These are phyloP conservation scores for Vitis rotundifolia DNA, from an alignment of 164 flowering plant species.

Conservation along the genomic window DNA sequence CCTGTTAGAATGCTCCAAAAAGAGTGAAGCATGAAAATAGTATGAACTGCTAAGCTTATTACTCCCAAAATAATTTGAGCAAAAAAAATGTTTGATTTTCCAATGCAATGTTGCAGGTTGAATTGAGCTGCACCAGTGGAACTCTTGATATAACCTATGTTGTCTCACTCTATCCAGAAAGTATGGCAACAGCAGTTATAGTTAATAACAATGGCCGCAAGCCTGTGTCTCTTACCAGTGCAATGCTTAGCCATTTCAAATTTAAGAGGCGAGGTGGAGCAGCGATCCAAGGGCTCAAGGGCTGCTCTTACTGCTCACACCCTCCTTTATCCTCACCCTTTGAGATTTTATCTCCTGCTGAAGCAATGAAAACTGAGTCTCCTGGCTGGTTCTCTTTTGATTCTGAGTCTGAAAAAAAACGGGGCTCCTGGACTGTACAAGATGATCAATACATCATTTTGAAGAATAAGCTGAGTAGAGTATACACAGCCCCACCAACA, in stretches of 20 bases:
- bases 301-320: slow-evolving; percentile 64
- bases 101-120: slow-evolving; percentile 51
- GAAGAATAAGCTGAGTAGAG: slow-evolving; percentile 69
- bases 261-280: slow-evolving; percentile 53
- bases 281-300: slow-evolving; percentile 65
- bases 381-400: slow-evolving; percentile 62
- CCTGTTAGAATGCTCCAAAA: background rate
- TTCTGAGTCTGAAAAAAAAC: slow-evolving; percentile 46
- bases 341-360: slow-evolving; percentile 64
- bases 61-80: background rate
- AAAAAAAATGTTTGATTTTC: background rate
- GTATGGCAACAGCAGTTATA: slow-evolving; percentile 84
- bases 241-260: slow-evolving; percentile 70
- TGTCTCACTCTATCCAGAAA: slow-evolving; percentile 64
- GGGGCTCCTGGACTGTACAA: slow-evolving; percentile 69
- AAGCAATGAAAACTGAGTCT: slow-evolving; percentile 69
- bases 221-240: slow-evolving; percentile 55
- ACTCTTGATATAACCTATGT: slow-evolving; percentile 65
- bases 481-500: slow-evolving; percentile 69
- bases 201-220: slow-evolving; percentile 79
- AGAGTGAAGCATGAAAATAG: background rate
- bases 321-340: slow-evolving; percentile 77
- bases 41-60: background rate
- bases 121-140: slow-evolving; percentile 66
- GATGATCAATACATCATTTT: slow-evolving; percentile 55